A percentile compares a stretch with the other conserved stretches of the same genome.
Evolutionary conservation across 139 green algal genomes (phyloP).

Genomic region (Chlamydomonas eustigma): DNA sequence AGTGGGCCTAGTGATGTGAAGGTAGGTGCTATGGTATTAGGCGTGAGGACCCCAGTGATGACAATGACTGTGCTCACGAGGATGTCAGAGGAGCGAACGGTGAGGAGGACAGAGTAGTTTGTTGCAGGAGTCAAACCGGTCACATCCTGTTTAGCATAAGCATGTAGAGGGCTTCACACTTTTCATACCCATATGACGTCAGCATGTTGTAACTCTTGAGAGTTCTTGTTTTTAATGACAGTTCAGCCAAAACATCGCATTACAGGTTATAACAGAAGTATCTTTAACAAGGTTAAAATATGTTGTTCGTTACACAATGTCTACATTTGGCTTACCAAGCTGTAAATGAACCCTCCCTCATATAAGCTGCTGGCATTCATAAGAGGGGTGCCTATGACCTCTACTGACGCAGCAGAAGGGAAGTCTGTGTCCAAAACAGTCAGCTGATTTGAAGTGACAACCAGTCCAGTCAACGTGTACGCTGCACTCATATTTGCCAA

Average conservation of each 20-base stretch:
- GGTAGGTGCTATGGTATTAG: conserved; percentile 29
- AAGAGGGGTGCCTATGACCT: not conserved
- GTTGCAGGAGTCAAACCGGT: conserved; percentile 23
- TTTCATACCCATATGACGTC: too few species aligned
- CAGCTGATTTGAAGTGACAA: not conserved
- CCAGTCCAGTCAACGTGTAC: conserved; percentile 22
- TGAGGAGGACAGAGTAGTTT: conserved; percentile 37
- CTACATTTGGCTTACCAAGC: too few species aligned
- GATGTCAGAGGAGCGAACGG: conserved; percentile 19
- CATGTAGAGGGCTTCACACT: too few species aligned
- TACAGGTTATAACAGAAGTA: too few species aligned
- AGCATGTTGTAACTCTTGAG: too few species aligned
- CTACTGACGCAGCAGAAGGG: not conserved
- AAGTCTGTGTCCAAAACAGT: not conserved
- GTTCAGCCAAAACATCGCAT: too few species aligned
- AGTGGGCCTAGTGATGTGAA: conserved; percentile 20
- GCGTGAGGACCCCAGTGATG: conserved; percentile 33
- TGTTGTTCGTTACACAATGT: too few species aligned
- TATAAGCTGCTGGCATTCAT: not conserved
- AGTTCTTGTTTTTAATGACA: too few species aligned
- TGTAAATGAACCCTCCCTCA: not conserved
- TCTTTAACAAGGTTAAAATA: too few species aligned
- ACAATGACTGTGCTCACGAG: conserved; percentile 26
- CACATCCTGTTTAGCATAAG: not conserved
- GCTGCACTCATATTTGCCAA: conserved; percentile 33